Percentiles rank a stretch among this genome's conserved stretches.
These are phyloP conservation scores for Globisporangium barbulae DNA, from an alignment of 352 stramenopile species.

Conservation along the genomic window DNA sequence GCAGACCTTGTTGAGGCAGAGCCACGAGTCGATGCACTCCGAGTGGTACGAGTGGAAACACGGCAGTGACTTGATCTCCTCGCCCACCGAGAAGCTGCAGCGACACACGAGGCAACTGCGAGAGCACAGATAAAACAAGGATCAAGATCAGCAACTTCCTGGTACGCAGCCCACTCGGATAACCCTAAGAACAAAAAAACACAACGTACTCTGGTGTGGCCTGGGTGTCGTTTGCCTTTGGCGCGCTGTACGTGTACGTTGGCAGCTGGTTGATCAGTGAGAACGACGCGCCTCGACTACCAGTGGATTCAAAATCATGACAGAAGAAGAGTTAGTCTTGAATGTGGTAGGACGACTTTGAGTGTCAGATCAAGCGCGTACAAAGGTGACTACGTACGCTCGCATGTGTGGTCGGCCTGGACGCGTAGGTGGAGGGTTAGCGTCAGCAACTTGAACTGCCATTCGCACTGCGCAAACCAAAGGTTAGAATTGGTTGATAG, in stretches of 20 bases:
- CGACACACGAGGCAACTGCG: conserved; percentile 92
- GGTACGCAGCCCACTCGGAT: background rate
- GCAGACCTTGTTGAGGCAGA: conserved; percentile 90
- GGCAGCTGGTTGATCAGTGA: conserved; percentile 78
- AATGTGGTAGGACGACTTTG: background rate
- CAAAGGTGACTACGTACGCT: conserved; percentile 18
- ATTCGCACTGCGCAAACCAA: conserved; percentile 46
- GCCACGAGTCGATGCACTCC: conserved; percentile 92
- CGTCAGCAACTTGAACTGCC: conserved; percentile 30
- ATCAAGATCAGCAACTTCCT: background rate
- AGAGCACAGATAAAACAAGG: conserved; percentile 2
- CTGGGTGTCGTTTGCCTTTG: conserved; percentile 38
- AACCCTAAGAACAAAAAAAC: background rate
- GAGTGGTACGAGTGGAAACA: conserved; percentile 94
- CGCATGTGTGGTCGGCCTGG: conserved; percentile 28
- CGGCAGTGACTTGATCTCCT: conserved; percentile 91
- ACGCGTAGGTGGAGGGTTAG: conserved; percentile 20
- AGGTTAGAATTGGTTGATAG: background rate
- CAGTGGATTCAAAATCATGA: conserved; percentile 2
- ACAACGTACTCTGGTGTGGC: conserved; percentile 55
- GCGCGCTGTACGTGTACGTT: conserved; percentile 66
- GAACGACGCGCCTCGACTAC: conserved; percentile 56
- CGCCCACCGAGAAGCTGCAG: conserved; percentile 83
- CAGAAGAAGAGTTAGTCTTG: background rate
- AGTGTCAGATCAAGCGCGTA: background rate